Percentiles rank a stretch among this genome's conserved stretches.
Evolutionary conservation across 306 rosid genomes (phyloP).

Genomic region (Quercus alba): DNA sequence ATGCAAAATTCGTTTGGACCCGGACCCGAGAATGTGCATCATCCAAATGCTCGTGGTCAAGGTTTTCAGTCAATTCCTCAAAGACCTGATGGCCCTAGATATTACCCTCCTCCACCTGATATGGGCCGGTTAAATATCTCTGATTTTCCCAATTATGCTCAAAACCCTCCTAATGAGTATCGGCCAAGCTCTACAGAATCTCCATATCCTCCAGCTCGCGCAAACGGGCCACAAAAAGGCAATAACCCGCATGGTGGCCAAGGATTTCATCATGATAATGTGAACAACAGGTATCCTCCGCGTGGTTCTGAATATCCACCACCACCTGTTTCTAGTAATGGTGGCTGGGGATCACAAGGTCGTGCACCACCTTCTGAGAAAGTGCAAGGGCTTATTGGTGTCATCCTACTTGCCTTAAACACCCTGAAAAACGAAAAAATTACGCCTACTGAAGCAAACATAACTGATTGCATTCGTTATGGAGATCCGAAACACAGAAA

Average conservation of each 20-base stretch:
- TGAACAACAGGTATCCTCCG: constrained; percentile 45
- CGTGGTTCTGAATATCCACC: constrained; percentile 43
- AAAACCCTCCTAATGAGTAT: constrained; percentile 30
- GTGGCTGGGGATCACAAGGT: constrained; percentile 73
- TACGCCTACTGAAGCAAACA: constrained; percentile 67
- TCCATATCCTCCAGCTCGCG: constrained; percentile 34
- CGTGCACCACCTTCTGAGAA: constrained; percentile 67
- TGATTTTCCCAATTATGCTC: constrained; percentile 41
- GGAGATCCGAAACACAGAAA: constrained; percentile 58
- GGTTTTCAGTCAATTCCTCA: constrained; percentile 45
- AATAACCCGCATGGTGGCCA: constrained; percentile 44
- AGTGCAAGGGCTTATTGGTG: constrained; percentile 59
- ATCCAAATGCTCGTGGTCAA: constrained; percentile 41
- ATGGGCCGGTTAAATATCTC: constrained; percentile 51
- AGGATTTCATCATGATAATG: constrained; percentile 30
- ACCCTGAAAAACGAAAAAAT: constrained; percentile 62
- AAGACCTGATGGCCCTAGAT: constrained; percentile 49
- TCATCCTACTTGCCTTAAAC: constrained; percentile 54
- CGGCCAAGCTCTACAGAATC: constrained; percentile 43
- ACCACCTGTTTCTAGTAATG: constrained; percentile 44
- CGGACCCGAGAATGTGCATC: constrained; percentile 35
- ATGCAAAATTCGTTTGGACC: constrained; percentile 48
- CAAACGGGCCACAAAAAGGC: constrained; percentile 50
- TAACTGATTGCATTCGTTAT: constrained; percentile 57
- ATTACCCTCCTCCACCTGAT: constrained; percentile 50